Evolutionary conservation across 2,329 filamentous ascomycete species (phyloP).

Genomic region (Didymella exigua): DNA sequence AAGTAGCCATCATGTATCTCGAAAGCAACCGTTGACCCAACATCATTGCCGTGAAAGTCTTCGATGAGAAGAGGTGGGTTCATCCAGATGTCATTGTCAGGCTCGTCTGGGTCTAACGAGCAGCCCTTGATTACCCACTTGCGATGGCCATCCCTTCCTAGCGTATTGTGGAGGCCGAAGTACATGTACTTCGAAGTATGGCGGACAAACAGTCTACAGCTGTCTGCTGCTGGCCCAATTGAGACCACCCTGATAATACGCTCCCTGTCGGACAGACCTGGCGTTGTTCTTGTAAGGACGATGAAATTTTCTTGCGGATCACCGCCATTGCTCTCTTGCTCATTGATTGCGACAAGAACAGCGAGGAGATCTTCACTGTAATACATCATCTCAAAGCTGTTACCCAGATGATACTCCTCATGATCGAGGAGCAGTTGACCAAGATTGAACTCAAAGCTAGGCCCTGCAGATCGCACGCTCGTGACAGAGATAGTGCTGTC

Average conservation of each 20-base stretch:
- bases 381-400: constrained; percentile 28
- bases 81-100: not conserved
- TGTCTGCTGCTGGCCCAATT: constrained; percentile 14
- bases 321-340: not conserved
- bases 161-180: constrained; percentile 67
- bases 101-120: constrained; percentile 18
- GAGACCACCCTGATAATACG: constrained; percentile 44
- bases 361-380: constrained; percentile 44
- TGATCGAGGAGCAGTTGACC: not conserved
- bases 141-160: constrained; percentile 58
- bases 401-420: not conserved
- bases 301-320: not conserved
- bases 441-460: constrained; percentile 29
- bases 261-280: constrained; percentile 28
- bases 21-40: constrained; percentile 73
- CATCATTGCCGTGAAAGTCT: constrained; percentile 66
- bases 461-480: constrained; percentile 55
- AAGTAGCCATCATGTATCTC: constrained; percentile 70
- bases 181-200: constrained; percentile 67
- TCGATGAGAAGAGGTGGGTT: constrained; percentile 55
- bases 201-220: constrained; percentile 69
- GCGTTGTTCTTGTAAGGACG: constrained; percentile 26
- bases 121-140: constrained; percentile 66
- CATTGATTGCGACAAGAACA: constrained; percentile 19
- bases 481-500: constrained; percentile 62